Conservation (phyloP, 2,329 filamentous ascomycete species). For the Nemania sp. region DNA sequence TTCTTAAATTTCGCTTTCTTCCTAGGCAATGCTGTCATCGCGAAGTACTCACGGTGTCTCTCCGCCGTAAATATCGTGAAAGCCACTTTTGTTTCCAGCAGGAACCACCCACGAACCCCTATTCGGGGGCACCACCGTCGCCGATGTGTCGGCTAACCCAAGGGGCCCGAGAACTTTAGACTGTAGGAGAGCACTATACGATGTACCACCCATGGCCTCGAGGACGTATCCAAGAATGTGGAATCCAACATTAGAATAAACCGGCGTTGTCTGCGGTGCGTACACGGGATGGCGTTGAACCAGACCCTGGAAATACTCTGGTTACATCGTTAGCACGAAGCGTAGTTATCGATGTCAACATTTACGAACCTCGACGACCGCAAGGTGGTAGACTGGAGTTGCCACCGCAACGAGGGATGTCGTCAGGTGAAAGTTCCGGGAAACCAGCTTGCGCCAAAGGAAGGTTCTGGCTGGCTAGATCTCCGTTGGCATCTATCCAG, state of each 20-base stretch:
- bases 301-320: conserved; percentile 11
- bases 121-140: neutral
- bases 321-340: neutral
- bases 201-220: conserved; percentile 10
- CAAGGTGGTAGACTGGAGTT: neutral
- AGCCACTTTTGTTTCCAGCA: conserved; percentile 1
- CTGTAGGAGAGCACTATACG: conserved; percentile 6
- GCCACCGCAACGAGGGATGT: conserved; percentile 9
- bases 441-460: conserved; percentile 16
- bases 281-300: conserved; percentile 13
- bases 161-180: conserved; percentile 11
- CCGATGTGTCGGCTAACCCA: conserved; percentile 8
- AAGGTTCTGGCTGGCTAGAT: conserved; percentile 5
- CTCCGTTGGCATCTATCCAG: conserved; percentile 7
- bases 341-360: neutral
- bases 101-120: conserved; percentile 19
- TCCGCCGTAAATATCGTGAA: conserved; percentile 8
- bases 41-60: conserved; percentile 13
- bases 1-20: neutral
- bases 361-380: conserved; percentile 12
- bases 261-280: conserved; percentile 9
- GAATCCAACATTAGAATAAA: conserved; percentile 20
- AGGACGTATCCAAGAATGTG: conserved; percentile 18
- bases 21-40: no score
- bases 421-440: conserved; percentile 3